Evolutionary conservation across 2,329 filamentous ascomycete genomes (phyloP).

Genomic region (Paecilomyces sp.): DNA sequence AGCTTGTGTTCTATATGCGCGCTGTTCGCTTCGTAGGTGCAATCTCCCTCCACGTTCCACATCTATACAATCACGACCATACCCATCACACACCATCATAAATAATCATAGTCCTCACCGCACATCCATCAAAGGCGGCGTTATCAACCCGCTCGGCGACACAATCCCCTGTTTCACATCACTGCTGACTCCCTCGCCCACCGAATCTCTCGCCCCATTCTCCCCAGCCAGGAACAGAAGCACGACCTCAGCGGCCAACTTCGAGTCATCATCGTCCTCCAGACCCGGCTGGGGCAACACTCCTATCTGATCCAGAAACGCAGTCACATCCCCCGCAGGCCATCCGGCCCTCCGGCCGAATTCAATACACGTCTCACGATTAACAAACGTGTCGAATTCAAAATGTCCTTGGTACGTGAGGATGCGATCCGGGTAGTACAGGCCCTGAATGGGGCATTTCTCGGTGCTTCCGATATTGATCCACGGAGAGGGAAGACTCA

Average conservation of each 20-base stretch:
- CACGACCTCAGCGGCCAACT: slow-evolving; percentile 24
- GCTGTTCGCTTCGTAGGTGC: not conserved
- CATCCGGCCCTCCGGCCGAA: slow-evolving; percentile 17
- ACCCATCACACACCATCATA: not conserved
- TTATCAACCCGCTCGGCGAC: not conserved
- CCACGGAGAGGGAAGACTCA: slow-evolving; percentile 18
- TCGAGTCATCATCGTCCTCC: slow-evolving; percentile 23
- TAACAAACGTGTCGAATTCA: slow-evolving; percentile 22
- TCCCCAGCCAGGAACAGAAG: slow-evolving; percentile 22
- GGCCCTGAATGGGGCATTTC: slow-evolving; percentile 20
- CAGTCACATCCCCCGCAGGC: slow-evolving; percentile 7
- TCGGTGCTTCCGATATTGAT: slow-evolving; percentile 20
- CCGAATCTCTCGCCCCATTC: not conserved
- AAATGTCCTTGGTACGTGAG: slow-evolving; percentile 27
- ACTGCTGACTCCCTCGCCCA: not conserved
- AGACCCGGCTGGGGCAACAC: slow-evolving; percentile 6
- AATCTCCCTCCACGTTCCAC: not conserved
- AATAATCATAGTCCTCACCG: not conserved
- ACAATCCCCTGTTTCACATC: not conserved
- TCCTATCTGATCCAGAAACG: slow-evolving; percentile 15
- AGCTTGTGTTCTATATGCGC: not conserved
- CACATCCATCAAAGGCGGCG: not conserved
- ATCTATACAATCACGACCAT: not conserved
- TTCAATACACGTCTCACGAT: slow-evolving; percentile 14
- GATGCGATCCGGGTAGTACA: slow-evolving; percentile 20